Evolutionary conservation across 2,329 filamentous ascomycete species (phyloP).

Genomic region (Diaporthe longicolla): DNA sequence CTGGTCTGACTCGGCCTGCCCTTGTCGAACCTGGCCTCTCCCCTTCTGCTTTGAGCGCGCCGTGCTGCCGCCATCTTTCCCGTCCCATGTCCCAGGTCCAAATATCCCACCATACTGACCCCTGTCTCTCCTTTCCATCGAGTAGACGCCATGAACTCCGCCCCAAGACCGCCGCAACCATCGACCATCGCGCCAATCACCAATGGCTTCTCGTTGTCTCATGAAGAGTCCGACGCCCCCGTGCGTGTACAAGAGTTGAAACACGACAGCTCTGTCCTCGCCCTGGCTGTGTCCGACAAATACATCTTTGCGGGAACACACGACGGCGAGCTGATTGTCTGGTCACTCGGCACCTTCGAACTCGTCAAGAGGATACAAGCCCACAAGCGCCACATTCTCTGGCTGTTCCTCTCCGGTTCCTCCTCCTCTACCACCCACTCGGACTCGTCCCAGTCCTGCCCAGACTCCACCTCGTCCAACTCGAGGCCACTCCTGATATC

Average conservation of each 20-base stretch:
- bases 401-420: constrained; percentile 84
- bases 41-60: not conserved
- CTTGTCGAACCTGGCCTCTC: not conserved
- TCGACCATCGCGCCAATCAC: not conserved
- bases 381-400: constrained; percentile 92
- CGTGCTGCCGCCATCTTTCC: constrained; percentile 1
- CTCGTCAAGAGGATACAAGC: constrained; percentile 84
- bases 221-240: constrained; percentile 57
- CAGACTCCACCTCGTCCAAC: constrained; percentile 70
- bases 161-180: not conserved
- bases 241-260: constrained; percentile 80
- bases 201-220: constrained; percentile 34
- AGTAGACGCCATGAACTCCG: constrained; percentile 21
- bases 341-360: constrained; percentile 91
- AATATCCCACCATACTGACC: constrained; percentile 9
- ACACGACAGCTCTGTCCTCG: constrained; percentile 84
- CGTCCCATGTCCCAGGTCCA: not conserved
- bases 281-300: constrained; percentile 83
- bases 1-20: not conserved
- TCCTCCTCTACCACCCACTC: constrained; percentile 54
- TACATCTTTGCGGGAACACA: constrained; percentile 94
- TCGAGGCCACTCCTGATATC: constrained; percentile 81
- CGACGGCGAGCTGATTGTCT: constrained; percentile 92
- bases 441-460: constrained; percentile 3
- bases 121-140: not conserved